Conservation (phyloP, 768 basidiomycete species). For the Tricholomella constricta region DNA sequence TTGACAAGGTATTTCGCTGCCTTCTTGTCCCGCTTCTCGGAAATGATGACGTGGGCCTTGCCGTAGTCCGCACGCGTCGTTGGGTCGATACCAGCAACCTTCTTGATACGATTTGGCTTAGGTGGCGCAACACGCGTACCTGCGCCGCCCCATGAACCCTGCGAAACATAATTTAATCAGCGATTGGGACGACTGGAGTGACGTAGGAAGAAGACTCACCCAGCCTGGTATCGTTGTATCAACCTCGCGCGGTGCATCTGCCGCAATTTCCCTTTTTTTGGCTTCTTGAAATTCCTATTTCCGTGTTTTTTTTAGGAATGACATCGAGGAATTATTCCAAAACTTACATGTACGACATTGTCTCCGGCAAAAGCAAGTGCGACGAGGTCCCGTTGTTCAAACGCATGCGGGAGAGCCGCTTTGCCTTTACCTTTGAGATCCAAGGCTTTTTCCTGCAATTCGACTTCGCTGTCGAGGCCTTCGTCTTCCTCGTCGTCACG, state of each 20-base stretch:
- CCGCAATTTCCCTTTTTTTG: conserved; percentile 80
- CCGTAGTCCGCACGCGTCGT: conserved; percentile 78
- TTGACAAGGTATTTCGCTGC: conserved; percentile 86
- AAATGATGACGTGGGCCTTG: conserved; percentile 91
- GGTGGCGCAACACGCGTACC: conserved; percentile 64
- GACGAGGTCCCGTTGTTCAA: conserved; percentile 91
- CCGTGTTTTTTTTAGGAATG: neutral
- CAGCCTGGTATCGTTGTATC: conserved; percentile 94
- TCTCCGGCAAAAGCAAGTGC: conserved; percentile 96
- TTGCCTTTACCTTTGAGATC: conserved; percentile 47
- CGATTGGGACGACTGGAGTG: conserved; percentile 1
- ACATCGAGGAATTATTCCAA: neutral
- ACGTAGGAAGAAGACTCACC: conserved; percentile 52
- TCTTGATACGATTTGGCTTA: conserved; percentile 76
- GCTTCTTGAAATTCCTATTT: conserved; percentile 80
- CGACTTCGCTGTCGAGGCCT: conserved; percentile 66
- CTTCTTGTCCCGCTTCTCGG: conserved; percentile 94
- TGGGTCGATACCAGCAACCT: conserved; percentile 80
- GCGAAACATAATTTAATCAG: conserved; percentile 6
- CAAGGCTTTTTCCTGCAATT: conserved; percentile 61
- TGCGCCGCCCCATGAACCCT: conserved; percentile 93
- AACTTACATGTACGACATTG: conserved; percentile 84
- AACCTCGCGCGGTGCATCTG: conserved; percentile 84
- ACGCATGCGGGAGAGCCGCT: conserved; percentile 56
- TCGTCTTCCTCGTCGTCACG: conserved; percentile 48